These are phyloP conservation scores for Botrytis hyacinthi DNA, from an alignment of 2,329 filamentous ascomycete species.

Conservation along the genomic window DNA sequence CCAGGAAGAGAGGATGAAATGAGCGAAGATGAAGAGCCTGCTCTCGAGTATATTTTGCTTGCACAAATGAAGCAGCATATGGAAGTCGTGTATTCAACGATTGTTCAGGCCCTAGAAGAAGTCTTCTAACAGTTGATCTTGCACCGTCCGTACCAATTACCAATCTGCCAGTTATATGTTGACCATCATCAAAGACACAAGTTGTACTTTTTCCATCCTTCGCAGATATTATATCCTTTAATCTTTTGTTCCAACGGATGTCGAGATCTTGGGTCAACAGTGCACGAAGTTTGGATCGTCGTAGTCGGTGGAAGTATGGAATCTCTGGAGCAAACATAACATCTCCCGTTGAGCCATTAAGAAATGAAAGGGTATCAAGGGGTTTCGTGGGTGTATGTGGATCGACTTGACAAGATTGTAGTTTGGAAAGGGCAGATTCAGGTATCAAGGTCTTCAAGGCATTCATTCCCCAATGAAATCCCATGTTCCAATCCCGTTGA, in stretches of 20 bases:
- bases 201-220: conserved; percentile 35
- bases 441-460: conserved; percentile 38
- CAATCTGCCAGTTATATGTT: conserved; percentile 33
- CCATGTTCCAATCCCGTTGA: conserved; percentile 42
- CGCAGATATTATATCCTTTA: conserved; percentile 38
- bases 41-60: conserved; percentile 43
- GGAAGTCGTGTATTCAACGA: conserved; percentile 43
- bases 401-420: conserved; percentile 38
- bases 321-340: conserved; percentile 28
- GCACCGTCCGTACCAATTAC: conserved; percentile 41
- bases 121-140: conserved; percentile 35
- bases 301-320: conserved; percentile 40
- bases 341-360: conserved; percentile 40
- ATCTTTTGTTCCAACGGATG: conserved; percentile 42
- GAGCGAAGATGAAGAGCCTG: conserved; percentile 45
- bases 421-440: conserved; percentile 31
- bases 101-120: conserved; percentile 37
- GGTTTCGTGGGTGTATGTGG: conserved; percentile 33
- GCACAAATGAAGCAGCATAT: conserved; percentile 47
- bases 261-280: conserved; percentile 40
- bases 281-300: conserved; percentile 41
- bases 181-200: conserved; percentile 39
- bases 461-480: conserved; percentile 39
- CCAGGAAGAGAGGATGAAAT: conserved; percentile 47
- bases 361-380: conserved; percentile 38